Evolutionary conservation across 345 rosid species (phyloP), one percentile per base, ranked within the genome.

Genomic region (Schrenkiella parvula): DNA sequence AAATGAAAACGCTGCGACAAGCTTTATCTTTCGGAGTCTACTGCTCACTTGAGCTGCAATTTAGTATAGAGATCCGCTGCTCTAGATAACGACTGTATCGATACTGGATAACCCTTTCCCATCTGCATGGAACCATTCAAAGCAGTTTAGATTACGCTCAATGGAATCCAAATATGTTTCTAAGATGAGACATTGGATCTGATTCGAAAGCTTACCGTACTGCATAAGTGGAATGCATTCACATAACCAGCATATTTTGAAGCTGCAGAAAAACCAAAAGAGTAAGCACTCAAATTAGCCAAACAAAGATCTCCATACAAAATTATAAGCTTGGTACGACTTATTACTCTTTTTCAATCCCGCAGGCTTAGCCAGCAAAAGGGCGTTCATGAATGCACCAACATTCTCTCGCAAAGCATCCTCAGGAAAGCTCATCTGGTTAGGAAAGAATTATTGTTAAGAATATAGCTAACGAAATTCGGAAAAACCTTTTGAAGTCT

Each of bases 231-330:
- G 80, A 89, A 82, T 66, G 88, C 80, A 73, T 80, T 86, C 79
- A 89, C 92, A 70, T 87, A 89, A 26, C 99, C 99, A 48, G 95
- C 97, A 81, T 88, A 95, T 62, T 95, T 95, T 32, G 99, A 95
- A 70, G 96, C 96, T 88, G 88, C 77, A 78, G 39, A 70, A 58
- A 61, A 2, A 14, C 0, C 18, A 18, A 47, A 41, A 72, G 31
- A 12, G 6, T 53, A 65, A 76, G 54, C 17, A 64, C 14, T 39
- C 32, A 39, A 11, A 39, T 39, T 57, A 77, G 6, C 66, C 37
- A 70, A 53, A 54, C 59, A 23, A 42, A 13, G 51, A 48, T 38
- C 29, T 50, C 23, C 17, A 3, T 0, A 42, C 35, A 31, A 43
- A 22, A 9, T 2, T 69, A 25, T 6, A 57, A 51, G 56, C 29